phyloP scores from a whole-genome alignment of 768 basidiomycete genomes.

The Leccinum boreale region DNA sequence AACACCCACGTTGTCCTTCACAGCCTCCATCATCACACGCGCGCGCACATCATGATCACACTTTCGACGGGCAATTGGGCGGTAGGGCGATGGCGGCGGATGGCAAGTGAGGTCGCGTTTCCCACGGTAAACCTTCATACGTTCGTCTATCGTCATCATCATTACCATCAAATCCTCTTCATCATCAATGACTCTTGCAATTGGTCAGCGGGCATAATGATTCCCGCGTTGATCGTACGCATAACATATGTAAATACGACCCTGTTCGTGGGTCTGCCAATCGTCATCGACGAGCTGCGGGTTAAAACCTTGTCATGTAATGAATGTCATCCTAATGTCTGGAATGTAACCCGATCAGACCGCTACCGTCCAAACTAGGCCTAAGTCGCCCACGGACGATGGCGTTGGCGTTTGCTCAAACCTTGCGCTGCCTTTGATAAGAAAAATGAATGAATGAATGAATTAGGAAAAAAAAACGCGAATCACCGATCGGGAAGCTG shows the following conservation, averaged over 20 bases:
- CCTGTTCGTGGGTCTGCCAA: background rate
- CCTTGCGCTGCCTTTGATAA: background rate
- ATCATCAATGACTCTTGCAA: background rate
- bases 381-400: background rate
- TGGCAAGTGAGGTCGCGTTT: background rate
- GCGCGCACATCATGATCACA: background rate
- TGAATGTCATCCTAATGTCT: background rate
- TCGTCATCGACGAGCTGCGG: background rate
- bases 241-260: background rate
- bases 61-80: background rate
- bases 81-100: background rate
- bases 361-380: background rate
- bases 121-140: background rate
- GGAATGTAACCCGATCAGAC: background rate
- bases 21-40: background rate
- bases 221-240: background rate
- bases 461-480: background rate
- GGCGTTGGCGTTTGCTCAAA: background rate
- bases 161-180: background rate
- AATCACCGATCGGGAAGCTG: background rate
- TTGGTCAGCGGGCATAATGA: background rate
- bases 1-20: background rate
- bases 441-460: background rate
- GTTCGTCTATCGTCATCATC: background rate
- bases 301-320: background rate